Evolutionary conservation across 2,329 filamentous ascomycete species (phyloP), one percentile per base, ranked within the genome.

Genomic region (Metarhizium brunneum): DNA sequence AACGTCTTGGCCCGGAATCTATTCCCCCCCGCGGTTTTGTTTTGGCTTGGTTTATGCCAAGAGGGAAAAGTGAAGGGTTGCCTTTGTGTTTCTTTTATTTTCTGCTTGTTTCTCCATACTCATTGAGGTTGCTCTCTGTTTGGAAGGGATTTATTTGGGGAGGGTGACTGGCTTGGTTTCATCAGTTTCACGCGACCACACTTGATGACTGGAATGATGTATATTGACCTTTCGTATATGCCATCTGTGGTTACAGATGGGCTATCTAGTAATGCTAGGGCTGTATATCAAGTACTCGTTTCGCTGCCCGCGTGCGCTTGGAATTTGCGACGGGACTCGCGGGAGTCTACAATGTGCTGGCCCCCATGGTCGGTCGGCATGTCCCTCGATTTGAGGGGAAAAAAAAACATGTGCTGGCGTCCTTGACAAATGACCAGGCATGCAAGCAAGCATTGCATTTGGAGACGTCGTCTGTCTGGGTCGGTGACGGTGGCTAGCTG

Each of bases 201-300:
- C 54, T 59, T 65, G 58, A 66, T 60, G 59, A 61, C 52, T 61
- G 51, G 59, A 60, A 67, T 60, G 60, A 63, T 67, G 62, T 67
- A 65, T 53, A 65, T 59, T 53, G 60, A 35, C 40, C n/a, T 47
- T 52, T 53, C 40, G 38, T 30, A 50, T 36, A 36, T 45, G 18
- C 32, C 25, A 20, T 48, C 45, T 48, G 25, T 48, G 11, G 10
- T 25, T 8, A 14, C 45, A 30, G 25, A 48, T 48, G 25, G 45
- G 45, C 45, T 48, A 48, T 48, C 14, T 48, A 48, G 45, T 48
- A 48, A 48, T 48, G 45, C 45, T 30, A 48, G 32, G 32, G 32
- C 32, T 35, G 32, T 35, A 11, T 11, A 35, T 35, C 7, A 11
- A 35, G 7, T 35, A 8, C 7, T 7, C 32, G 1, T 8, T 8